Evolutionary conservation across 805 yeast genomes (phyloP).

Genomic region (Candida dendrica): DNA sequence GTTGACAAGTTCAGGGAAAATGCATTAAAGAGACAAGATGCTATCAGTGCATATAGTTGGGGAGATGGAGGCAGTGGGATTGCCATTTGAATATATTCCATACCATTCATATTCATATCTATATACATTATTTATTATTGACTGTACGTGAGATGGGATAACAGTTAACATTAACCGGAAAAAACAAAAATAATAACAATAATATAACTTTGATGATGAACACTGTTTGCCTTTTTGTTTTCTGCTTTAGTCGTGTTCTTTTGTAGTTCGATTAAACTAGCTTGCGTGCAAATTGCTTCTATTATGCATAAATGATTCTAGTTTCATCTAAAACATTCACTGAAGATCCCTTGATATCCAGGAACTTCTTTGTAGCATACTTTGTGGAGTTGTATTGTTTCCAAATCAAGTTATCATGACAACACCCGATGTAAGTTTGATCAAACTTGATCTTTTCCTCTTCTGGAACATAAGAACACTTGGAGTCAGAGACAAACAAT

Average conservation of each 20-base stretch:
- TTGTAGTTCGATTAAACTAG: too few relatives aligned
- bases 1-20: slow-evolving; percentile 12
- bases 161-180: too few relatives aligned
- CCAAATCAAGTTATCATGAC: slow-evolving; percentile 33
- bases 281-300: too few relatives aligned
- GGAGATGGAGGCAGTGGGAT: slow-evolving; percentile 28
- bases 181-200: too few relatives aligned
- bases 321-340: slow-evolving; percentile 18
- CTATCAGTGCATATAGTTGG: slow-evolving; percentile 29
- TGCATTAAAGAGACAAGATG: slow-evolving; percentile 20
- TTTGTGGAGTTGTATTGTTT: slow-evolving; percentile 29
- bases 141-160: too few relatives aligned
- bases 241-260: too few relatives aligned
- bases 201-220: too few relatives aligned
- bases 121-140: too few relatives aligned
- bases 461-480: slow-evolving; percentile 33
- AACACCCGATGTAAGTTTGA: slow-evolving; percentile 31
- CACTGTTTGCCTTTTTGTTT: too few relatives aligned
- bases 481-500: slow-evolving; percentile 28
- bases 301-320: slow-evolving; percentile 4
- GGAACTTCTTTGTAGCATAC: slow-evolving; percentile 15
- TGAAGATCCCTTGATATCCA: slow-evolving; percentile 8
- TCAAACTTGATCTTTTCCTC: slow-evolving; percentile 30
- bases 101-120: too few relatives aligned
- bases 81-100: slow-evolving; percentile 16